phyloP scores from a whole-genome alignment of 2,329 filamentous ascomycete genomes.

The Capronia epimyces region DNA sequence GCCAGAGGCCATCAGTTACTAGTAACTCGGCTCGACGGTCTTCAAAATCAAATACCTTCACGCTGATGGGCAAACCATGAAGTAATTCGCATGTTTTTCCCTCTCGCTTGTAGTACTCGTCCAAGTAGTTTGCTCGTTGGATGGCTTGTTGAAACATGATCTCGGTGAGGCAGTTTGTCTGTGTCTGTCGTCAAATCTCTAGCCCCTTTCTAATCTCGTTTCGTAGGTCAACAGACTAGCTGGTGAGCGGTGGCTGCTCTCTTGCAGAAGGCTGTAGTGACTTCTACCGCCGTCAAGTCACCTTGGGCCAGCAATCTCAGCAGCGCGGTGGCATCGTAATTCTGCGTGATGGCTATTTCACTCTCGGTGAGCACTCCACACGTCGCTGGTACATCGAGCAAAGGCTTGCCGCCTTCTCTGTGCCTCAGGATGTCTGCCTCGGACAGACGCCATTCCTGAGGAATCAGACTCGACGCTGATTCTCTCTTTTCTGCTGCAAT shows the following conservation, averaged over 20 bases:
- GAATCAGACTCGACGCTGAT: not conserved
- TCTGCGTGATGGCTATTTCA: slow-evolving; percentile 47
- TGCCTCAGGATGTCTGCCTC: slow-evolving; percentile 7
- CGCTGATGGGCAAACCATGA: slow-evolving; percentile 48
- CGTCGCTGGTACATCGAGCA: slow-evolving; percentile 35
- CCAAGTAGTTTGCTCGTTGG: slow-evolving; percentile 55
- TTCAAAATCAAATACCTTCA: slow-evolving; percentile 10
- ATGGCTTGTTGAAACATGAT: slow-evolving; percentile 45
- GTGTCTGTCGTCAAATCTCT: not conserved
- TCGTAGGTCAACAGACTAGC: slow-evolving; percentile 46
- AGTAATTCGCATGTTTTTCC: slow-evolving; percentile 55
- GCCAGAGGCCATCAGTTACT: not conserved
- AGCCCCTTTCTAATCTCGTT: not conserved
- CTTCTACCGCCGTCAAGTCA: slow-evolving; percentile 27
- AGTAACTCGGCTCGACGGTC: no score
- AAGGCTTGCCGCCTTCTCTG: slow-evolving; percentile 14
- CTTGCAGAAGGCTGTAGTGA: slow-evolving; percentile 42
- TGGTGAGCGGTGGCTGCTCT: slow-evolving; percentile 39
- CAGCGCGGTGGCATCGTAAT: slow-evolving; percentile 42
- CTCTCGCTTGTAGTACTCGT: slow-evolving; percentile 47
- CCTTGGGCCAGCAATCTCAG: slow-evolving; percentile 14
- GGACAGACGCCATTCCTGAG: slow-evolving; percentile 30
- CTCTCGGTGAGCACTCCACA: slow-evolving; percentile 42
- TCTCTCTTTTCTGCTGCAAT: no score
- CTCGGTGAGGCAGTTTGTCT: slow-evolving; percentile 37